Base-by-base conservation (phyloP, 192 early-diverging fungal species). In the Coemansia asiatica region DNA sequence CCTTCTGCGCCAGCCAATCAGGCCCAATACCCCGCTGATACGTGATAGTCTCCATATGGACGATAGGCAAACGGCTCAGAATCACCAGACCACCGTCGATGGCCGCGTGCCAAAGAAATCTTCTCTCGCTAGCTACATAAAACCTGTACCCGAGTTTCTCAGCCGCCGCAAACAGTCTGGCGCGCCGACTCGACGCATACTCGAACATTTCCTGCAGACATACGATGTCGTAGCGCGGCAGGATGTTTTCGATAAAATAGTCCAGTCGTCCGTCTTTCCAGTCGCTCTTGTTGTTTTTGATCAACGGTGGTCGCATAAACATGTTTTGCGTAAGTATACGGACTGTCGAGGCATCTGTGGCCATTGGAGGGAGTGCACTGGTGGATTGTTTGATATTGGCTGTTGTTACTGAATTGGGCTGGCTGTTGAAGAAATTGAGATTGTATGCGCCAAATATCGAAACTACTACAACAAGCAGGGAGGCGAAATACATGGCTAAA, bases 201-300 rank as follows among this genome's bases (percentile, higher is more conserved):
- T 89, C 87, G 81, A 90, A 95, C 63, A 90, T 85, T 65, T 95
- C 93, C 67, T 95, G 92, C 63, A 95, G 78, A 46, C 86, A 84
- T 26, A 95, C 84, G 18, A 95, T 76, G 71, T 94, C 90, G 74
- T 89, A 91, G n/a, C 85, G 63, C n/a, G 81, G 85, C 35, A 93
- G 76, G 22, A 91, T 71, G 56, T 84, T 65, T 27, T 86, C 75
- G 35, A 90, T 86, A 63, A 94, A 85, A 50, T 87, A 88, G 49
- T 75, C 87, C 57, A 93, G 74, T 21, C 93, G 85, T n/a, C 69
- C 84, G 56, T 91, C 87, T 67, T 95, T 95, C 84, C 89, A 88
- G 79, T 95, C 93, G 23, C 84, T 85, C 60, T 77, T 74, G 74
- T 91, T 87, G 66, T 86, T 90, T 53, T 86, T 84, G n/a, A 91